Evolutionary conservation across 768 basidiomycete genomes (phyloP).

Genomic region (Rhodotorula paludigena): DNA sequence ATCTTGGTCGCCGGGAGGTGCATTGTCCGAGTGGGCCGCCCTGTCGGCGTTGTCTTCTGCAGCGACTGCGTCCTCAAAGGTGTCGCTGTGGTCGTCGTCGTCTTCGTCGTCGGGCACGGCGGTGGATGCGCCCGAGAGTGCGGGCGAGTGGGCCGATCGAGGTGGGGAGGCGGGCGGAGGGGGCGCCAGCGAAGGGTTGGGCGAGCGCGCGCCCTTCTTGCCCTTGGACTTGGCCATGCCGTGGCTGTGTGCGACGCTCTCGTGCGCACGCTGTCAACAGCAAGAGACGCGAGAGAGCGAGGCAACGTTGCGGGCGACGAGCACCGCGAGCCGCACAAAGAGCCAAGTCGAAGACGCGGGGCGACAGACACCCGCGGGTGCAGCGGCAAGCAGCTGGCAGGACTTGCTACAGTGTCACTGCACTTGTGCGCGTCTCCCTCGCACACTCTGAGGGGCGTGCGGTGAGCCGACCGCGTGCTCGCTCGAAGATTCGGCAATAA

Average conservation of each 20-base stretch:
- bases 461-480: too few species aligned
- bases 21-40: background rate
- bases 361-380: too few species aligned
- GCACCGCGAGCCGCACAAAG: too few species aligned
- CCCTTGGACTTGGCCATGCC: background rate
- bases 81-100: conserved; percentile 5
- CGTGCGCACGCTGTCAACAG: too few species aligned
- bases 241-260: background rate
- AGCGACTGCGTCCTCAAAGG: conserved; percentile 7
- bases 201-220: background rate
- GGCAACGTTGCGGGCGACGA: too few species aligned
- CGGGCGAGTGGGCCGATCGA: conserved; percentile 14
- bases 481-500: too few species aligned
- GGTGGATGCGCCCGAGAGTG: background rate
- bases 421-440: too few species aligned
- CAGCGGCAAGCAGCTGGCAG: background rate
- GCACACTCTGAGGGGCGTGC: too few species aligned
- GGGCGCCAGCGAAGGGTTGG: background rate
- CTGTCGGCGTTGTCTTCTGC: background rate
- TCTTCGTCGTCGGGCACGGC: background rate
- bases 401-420: too few species aligned
- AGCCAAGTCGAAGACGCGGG: background rate
- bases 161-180: background rate
- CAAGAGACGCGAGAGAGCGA: background rate
- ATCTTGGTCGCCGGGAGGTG: background rate